Conservation (phyloP, 805 yeast genomes). For the Candida wancherniae region DNA sequence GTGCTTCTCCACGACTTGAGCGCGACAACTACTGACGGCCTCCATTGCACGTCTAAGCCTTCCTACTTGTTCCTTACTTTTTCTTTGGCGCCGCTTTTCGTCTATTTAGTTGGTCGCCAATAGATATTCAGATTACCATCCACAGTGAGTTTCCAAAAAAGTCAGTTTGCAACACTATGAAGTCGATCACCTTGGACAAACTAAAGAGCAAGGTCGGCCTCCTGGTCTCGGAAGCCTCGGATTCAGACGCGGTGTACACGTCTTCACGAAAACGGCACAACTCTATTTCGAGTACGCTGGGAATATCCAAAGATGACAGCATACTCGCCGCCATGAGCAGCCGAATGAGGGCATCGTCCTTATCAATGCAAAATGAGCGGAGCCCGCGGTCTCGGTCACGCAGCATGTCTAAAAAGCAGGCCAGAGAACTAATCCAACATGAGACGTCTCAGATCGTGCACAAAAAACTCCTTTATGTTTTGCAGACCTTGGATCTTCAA, state of each 20-base stretch:
- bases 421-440: slow-evolving; percentile 35
- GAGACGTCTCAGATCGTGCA: slow-evolving; percentile 34
- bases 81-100: no score
- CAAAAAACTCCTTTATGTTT: slow-evolving; percentile 27
- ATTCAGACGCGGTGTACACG: slow-evolving; percentile 16
- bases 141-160: not conserved
- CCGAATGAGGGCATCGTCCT: slow-evolving; percentile 8
- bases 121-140: no score
- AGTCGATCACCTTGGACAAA: slow-evolving; percentile 21
- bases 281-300: slow-evolving; percentile 21
- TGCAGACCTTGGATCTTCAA: slow-evolving; percentile 37
- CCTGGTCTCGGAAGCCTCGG: slow-evolving; percentile 23
- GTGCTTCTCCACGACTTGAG: no score
- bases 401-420: slow-evolving; percentile 23
- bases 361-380: slow-evolving; percentile 4
- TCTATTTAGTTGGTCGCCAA: no score
- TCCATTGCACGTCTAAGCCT: no score
- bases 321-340: not conserved
- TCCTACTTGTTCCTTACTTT: no score
- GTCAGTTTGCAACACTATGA: slow-evolving; percentile 3
- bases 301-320: slow-evolving; percentile 17
- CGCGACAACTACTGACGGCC: no score
- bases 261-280: slow-evolving; percentile 16
- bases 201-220: slow-evolving; percentile 26
- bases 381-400: slow-evolving; percentile 15